Evolutionary conservation across 176 grass and related monocot genomes (phyloP).

Genomic region (Rhynchospora tenuis): DNA sequence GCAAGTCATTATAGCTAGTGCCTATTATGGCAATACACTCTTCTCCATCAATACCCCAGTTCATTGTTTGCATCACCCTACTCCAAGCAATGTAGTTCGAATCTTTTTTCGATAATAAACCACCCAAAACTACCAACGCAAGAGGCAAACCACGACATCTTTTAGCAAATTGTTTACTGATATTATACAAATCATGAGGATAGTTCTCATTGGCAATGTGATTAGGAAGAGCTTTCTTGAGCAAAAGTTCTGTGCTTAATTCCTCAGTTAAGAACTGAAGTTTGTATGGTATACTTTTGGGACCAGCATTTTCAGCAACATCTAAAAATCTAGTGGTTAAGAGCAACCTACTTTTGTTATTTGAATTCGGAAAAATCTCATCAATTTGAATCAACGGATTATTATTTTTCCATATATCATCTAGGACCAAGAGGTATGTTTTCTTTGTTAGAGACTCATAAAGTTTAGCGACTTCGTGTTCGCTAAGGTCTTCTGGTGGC

Average conservation of each 20-base stretch:
- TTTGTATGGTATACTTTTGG: neutral
- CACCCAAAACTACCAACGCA: constrained; percentile 2
- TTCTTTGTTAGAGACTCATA: neutral
- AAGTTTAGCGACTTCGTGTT: neutral
- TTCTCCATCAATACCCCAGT: neutral
- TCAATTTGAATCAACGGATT: neutral
- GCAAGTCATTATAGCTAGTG: constrained; percentile 5
- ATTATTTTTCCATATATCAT: neutral
- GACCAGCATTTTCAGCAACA: neutral
- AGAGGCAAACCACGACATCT: constrained; percentile 13
- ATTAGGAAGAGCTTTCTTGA: neutral
- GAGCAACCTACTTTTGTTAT: neutral
- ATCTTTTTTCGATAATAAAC: constrained; percentile 5
- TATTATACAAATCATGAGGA: neutral
- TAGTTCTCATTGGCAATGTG: too few relatives aligned
- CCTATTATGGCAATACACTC: neutral
- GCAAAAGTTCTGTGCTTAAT: neutral
- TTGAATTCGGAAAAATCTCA: neutral
- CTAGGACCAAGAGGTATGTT: neutral
- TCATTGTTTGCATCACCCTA: neutral
- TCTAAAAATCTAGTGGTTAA: neutral
- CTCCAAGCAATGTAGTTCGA: neutral
- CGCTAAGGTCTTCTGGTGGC: too few relatives aligned
- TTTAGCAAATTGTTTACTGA: neutral
- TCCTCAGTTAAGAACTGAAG: neutral